A percentile compares a stretch with the other conserved stretches of the same genome.
Evolutionary conservation across 345 rosid genomes (phyloP).

Genomic region (Rubroshorea leprosula): DNA sequence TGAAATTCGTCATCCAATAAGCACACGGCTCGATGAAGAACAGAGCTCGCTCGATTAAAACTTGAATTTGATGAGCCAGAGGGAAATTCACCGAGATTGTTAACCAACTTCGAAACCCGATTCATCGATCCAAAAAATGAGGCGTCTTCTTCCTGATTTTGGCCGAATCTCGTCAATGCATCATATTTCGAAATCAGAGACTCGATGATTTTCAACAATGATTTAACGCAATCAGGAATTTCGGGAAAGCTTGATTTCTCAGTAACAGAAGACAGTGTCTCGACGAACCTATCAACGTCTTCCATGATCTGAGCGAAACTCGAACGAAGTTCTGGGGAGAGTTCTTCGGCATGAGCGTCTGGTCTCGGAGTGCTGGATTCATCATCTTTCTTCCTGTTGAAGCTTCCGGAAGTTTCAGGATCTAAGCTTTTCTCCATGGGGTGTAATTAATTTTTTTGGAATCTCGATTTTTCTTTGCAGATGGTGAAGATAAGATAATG

Average conservation of each 20-base stretch:
- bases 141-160: slow-evolving; percentile 33
- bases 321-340: slow-evolving; percentile 6
- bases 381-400: slow-evolving; percentile 13
- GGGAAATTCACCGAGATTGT: slow-evolving; percentile 24
- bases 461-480: too few relatives aligned
- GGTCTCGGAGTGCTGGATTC: slow-evolving; percentile 8
- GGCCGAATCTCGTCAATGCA: slow-evolving; percentile 26
- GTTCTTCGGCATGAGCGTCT: neutral
- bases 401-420: slow-evolving; percentile 27
- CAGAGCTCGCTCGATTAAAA: slow-evolving; percentile 40
- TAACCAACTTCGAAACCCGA: slow-evolving; percentile 33
- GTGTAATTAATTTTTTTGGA: neutral
- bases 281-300: slow-evolving; percentile 43
- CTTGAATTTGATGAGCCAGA: slow-evolving; percentile 24
- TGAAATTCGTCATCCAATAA: slow-evolving; percentile 67
- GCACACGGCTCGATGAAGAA: slow-evolving; percentile 51
- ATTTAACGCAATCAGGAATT: slow-evolving; percentile 35
- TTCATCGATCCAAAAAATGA: slow-evolving; percentile 33
- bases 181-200: slow-evolving; percentile 37
- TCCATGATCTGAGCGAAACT: slow-evolving; percentile 25
- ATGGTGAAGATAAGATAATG: too few relatives aligned
- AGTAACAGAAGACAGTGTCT: slow-evolving; percentile 9
- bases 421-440: slow-evolving; percentile 15
- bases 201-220: slow-evolving; percentile 41
- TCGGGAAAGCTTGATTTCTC: slow-evolving; percentile 15